Percentiles rank a stretch among this genome's conserved stretches.
These are phyloP conservation scores for Malassezia slooffiae DNA, from an alignment of 1,284 basidiomycete genomes.

Conservation along the genomic window DNA sequence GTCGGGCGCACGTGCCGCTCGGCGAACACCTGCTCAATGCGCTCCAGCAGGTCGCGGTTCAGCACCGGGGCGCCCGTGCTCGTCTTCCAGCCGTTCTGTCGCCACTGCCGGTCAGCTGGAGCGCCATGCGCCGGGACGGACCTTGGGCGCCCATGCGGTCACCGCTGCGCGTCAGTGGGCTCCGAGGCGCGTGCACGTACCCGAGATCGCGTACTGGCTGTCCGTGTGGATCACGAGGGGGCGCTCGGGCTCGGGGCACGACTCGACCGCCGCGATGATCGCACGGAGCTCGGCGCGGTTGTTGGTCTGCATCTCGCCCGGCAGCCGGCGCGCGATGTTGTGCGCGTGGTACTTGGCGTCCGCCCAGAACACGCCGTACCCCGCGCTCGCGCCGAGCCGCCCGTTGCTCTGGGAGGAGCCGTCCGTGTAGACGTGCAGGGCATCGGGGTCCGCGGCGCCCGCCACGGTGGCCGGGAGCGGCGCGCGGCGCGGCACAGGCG, in stretches of 20 bases:
- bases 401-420: constrained; percentile 72
- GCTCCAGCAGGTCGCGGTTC: constrained; percentile 58
- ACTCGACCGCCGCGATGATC: constrained; percentile 62
- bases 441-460: constrained; percentile 2
- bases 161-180: constrained; percentile 53
- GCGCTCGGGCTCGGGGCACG: constrained; percentile 51
- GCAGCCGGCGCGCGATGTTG: constrained; percentile 65
- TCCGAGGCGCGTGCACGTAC: neutral
- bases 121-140: no score
- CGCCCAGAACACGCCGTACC: constrained; percentile 39
- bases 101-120: no score
- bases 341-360: constrained; percentile 47
- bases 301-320: constrained; percentile 67
- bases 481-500: neutral
- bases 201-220: constrained; percentile 61
- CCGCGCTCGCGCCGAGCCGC: constrained; percentile 22
- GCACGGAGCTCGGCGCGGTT: constrained; percentile 77
- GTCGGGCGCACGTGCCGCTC: constrained; percentile 19
- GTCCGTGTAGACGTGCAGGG: constrained; percentile 58
- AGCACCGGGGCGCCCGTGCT: constrained; percentile 54
- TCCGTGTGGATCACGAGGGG: constrained; percentile 61
- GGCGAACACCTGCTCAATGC: constrained; percentile 46
- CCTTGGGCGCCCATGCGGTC: constrained; percentile 55
- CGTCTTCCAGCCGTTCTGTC: constrained; percentile 52
- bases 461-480: no score